Base-by-base conservation (phyloP, 163 green algal species). In the Chlorella variabilis region DNA sequence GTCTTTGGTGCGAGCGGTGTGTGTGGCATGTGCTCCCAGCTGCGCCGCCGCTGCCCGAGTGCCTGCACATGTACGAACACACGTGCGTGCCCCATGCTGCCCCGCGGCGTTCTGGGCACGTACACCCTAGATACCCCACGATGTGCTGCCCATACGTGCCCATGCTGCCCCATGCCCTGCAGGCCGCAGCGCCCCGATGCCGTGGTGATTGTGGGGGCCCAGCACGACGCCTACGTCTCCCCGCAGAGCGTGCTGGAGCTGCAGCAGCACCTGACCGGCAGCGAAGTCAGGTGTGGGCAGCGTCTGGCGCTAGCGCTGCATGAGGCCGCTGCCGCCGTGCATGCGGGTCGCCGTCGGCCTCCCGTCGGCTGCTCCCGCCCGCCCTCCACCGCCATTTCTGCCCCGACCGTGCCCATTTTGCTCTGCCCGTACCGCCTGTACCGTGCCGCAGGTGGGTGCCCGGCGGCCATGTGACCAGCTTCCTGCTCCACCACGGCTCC, bases 391-490 rank as follows among this genome's bases (percentile, higher is more conserved):
- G 17, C 23, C 23, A 23, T 75, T 20, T 45, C 42, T 25, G 25
- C 27, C n/a, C 9, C 5, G 18, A 7, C 9, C 29, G 8, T 18
- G 42, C 29, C 29, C 2, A 39, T 23, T 29, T 11, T 25, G 23
- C n/a, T n/a, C 23, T 59, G 48, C 63, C 36, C 36, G 13, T 1
- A 27, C 11, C 11, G 3, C 13, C 4, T 42, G 4, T 8, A 17
- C 41, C 29, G 9, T 4, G 31, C 27, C 17, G 36, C 56, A 80
- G 90, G n/a, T 92, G 88, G 90, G 87, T 93, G 48, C 75, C 74
- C 1, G 94, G 94, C 0, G 94, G 94, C 25, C 94, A 98, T 75
- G 94, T 98, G 8, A 93, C 87, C 42, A 91, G 91, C 33, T 97
- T 96, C 85, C 78, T 98, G 15, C 85, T 96, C 76, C 94, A 98